Evolutionary conservation across 2,329 filamentous ascomycete species (phyloP).

Genomic region (Pyricularia sp.): DNA sequence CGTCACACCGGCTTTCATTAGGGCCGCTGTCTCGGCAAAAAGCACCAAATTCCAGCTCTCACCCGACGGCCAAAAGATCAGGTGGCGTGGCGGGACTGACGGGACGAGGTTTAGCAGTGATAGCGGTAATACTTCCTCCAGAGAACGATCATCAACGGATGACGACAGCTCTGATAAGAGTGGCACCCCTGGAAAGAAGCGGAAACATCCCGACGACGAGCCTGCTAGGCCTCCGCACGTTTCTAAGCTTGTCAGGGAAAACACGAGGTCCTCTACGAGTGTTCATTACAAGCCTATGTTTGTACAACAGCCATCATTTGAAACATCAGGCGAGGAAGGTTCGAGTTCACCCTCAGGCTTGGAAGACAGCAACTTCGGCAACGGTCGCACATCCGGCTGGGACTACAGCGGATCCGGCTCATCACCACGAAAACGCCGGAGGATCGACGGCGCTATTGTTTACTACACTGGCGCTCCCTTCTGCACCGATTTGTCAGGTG

Average conservation of each 20-base stretch:
- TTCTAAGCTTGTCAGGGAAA: conserved; percentile 25
- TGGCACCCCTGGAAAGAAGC: conserved; percentile 27
- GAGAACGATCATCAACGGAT: conserved; percentile 37
- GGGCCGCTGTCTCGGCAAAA: conserved; percentile 54
- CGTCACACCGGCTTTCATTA: conserved; percentile 66
- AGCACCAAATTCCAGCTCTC: conserved; percentile 70
- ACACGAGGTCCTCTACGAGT: conserved; percentile 27
- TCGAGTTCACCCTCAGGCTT: conserved; percentile 25
- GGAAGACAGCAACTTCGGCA: conserved; percentile 35
- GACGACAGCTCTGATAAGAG: conserved; percentile 27
- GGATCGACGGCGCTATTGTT: conserved; percentile 61
- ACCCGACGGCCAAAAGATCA: conserved; percentile 61
- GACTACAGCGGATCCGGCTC: conserved; percentile 33
- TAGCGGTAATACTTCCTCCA: conserved; percentile 35
- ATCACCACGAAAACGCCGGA: conserved; percentile 36
- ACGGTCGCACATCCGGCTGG: conserved; percentile 25
- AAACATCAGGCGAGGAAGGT: conserved; percentile 31
- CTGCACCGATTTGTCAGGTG: conserved; percentile 66
- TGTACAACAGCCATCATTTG: conserved; percentile 32
- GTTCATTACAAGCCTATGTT: conserved; percentile 57
- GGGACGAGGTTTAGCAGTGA: conserved; percentile 55
- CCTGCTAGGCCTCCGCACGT: not conserved
- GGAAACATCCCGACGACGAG: conserved; percentile 26
- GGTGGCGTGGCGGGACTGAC: conserved; percentile 60
- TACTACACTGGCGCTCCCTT: conserved; percentile 74